Percentiles rank a stretch among this genome's conserved stretches.
phyloP scores from a whole-genome alignment of 345 rosid genomes.

The Eucalyptus leucophloia region DNA sequence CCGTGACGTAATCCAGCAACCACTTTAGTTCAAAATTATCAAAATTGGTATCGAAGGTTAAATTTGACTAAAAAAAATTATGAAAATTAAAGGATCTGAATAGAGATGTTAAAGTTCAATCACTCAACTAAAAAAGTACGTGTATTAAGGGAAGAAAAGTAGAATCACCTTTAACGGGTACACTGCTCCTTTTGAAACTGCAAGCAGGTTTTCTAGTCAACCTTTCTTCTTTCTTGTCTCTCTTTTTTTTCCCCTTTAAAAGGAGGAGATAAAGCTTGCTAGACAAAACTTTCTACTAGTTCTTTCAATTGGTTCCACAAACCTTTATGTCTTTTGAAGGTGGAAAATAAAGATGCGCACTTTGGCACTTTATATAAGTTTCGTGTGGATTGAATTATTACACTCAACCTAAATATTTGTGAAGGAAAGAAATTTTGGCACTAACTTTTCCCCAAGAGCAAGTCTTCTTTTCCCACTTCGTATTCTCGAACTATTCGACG shows the following conservation, averaged over 20 bases:
- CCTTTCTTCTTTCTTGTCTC: not conserved
- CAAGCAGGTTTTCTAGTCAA: not conserved
- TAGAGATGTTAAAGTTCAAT: too few relatives aligned
- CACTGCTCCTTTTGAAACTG: not conserved
- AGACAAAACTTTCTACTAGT: not conserved
- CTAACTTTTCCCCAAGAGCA: not conserved
- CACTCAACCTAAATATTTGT: not conserved
- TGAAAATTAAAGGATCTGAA: too few relatives aligned
- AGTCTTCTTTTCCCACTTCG: too few relatives aligned
- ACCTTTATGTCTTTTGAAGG: not conserved
- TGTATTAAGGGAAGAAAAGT: not conserved
- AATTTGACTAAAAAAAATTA: too few relatives aligned
- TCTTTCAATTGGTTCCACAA: too few relatives aligned
- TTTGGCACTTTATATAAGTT: not conserved
- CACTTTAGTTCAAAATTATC: too few relatives aligned
- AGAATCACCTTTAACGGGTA: too few relatives aligned
- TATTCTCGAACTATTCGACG: fast-evolving
- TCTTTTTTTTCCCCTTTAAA: not conserved
- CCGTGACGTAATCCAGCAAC: too few relatives aligned
- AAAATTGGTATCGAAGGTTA: too few relatives aligned
- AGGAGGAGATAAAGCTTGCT: not conserved
- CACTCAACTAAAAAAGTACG: too few relatives aligned
- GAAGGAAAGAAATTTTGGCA: not conserved
- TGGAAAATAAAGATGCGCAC: not conserved
- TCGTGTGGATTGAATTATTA: too few relatives aligned